phyloP scores from a whole-genome alignment of 2,329 filamentous ascomycete genomes.

The Aspergillus ochraceoroseus region DNA sequence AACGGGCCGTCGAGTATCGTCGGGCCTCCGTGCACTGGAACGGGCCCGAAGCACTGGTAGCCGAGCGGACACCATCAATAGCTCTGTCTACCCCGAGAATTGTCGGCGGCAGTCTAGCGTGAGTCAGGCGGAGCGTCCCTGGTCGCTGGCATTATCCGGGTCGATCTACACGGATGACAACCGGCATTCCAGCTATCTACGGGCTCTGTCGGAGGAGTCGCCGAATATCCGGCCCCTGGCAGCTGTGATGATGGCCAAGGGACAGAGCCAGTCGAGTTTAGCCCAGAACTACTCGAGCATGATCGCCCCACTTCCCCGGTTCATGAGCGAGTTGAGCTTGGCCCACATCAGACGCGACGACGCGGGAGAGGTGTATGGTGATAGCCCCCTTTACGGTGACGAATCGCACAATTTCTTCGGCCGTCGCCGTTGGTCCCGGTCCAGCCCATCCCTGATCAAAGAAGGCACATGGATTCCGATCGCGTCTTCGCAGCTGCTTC shows the following conservation, averaged over 20 bases:
- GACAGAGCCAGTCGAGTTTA: conserved; percentile 34
- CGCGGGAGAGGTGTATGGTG: conserved; percentile 17
- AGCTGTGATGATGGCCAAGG: conserved; percentile 22
- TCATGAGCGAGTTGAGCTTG: conserved; percentile 36
- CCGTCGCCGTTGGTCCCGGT: conserved; percentile 23
- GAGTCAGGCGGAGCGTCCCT: conserved; percentile 32
- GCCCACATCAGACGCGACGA: conserved; percentile 25
- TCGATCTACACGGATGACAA: conserved; percentile 36
- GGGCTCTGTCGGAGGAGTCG: conserved; percentile 27
- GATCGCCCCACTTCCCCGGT: conserved; percentile 36
- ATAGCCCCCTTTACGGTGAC: too few relatives aligned
- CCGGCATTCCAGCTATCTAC: conserved; percentile 31
- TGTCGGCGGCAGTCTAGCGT: conserved; percentile 30
- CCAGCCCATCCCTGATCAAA: conserved; percentile 18
- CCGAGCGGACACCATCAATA: conserved; percentile 34
- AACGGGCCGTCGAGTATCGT: conserved; percentile 32
- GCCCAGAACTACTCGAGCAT: conserved; percentile 37
- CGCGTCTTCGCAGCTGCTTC: conserved; percentile 6
- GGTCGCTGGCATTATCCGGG: conserved; percentile 33
- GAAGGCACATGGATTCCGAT: conserved; percentile 7
- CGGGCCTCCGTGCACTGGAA: conserved; percentile 33
- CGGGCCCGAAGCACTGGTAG: conserved; percentile 35
- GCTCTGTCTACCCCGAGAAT: conserved; percentile 32
- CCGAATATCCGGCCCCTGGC: conserved; percentile 21
- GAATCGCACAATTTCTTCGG: conserved; percentile 16